Evolutionary conservation across 257 asterid species (phyloP), one percentile per base, ranked within the genome.

Genomic region (Solanum lycopersicoides): DNA sequence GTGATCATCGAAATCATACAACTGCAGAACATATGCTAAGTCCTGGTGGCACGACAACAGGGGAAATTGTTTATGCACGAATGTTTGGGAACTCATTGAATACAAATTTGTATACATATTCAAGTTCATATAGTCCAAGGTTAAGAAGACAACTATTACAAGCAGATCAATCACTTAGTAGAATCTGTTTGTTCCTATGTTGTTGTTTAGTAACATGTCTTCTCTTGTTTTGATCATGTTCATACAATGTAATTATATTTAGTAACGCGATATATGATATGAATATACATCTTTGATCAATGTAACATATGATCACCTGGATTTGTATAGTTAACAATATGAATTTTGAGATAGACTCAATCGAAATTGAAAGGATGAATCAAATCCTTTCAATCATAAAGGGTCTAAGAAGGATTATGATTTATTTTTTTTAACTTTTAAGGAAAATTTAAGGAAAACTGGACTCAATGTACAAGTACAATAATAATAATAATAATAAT

Each of bases 171-270:
- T 95, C 95, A 14, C 91, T 95, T 4, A 86, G 93, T 87, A 93
- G 98, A 86, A 86, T 94, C 15, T 92, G 91, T 39, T 90, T 92
- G 86, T 95, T 94, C 92, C 88, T 95, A 12, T 90, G 88, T 87
- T 95, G 98, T 74, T 91, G 94, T 88, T 91, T 93, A 83, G 82
- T 90, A 6, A 86, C 93, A 35, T 95, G 94, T 77, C 95, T 95
- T 66, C 53, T 95, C 77, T 72, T 92, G 84, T 95, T 95, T 69
- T 95, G 90, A 92, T 20, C 44, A 42, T 41, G 21, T 16, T 74
- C 37, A 53, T 2, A 53, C 60, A 53, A 53, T 28, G 28, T 80
- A 80, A 47, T 3, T 47, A 3, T 80, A 80, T 50, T 5, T 80
- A 2, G 42, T 28, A 53, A 16, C 63, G 23, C 23, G 4, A 53